Percentiles rank a stretch among this genome's conserved stretches.
Conservation (phyloP, 164 flowering plant genomes). For the Vitis vinifera region ASM3070453v1 NC_081819.1:20936501-20937000, state of each 20-base stretch:
- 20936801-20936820: conserved; percentile 41
- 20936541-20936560: no score
- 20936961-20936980: conserved; percentile 74
- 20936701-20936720: neutral
- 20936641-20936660: neutral
- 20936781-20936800: conserved; percentile 38
- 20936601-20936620: no score
- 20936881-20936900: neutral
- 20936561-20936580: no score
- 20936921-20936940: neutral
- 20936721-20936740: conserved; percentile 39
- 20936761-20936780: conserved; percentile 71
- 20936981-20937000: conserved; percentile 94
- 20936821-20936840: conserved; percentile 30
- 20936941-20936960: conserved; percentile 33
- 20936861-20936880: conserved; percentile 10
- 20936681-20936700: neutral
- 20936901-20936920: neutral
- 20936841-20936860: conserved; percentile 89
- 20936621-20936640: no score
- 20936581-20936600: no score
- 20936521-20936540: no score
- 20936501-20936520: no score
- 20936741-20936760: conserved; percentile 22
- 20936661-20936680: neutral